Base-by-base conservation (phyloP, 805 yeast genomes). In the Wickerhamiella allomyrinae region DNA sequence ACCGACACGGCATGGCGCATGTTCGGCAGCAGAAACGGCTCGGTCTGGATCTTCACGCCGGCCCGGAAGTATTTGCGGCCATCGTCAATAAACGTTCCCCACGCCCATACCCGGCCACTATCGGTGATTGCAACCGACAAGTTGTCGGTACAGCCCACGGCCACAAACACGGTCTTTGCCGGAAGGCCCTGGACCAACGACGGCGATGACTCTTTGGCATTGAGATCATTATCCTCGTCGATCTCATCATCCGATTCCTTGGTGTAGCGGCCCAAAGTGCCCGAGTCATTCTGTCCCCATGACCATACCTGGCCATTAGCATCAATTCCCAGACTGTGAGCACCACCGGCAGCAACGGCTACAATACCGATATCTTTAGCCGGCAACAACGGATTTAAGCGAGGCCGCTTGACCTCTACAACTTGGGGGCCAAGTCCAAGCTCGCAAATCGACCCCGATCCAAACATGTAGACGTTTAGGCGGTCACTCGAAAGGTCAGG, bases 401-500 rank as follows among this genome's bases (percentile, higher is more conserved):
- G 73, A 14, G 99, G 99, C 57, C 99, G 76, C 57, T 91, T 91
- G 17, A 91, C 95, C 59, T 87, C 95, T 46, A 86, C 85, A 29
- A 85, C 89, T 50, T 72, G 79, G 8, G 97, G 97, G 1, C 98
- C 99, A n/a, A 91, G 67, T 1, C 99, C 99, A 22, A 91, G 69
- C 59, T 91, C 98, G 66, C 96, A 86, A 91, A 91, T 89, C 0
- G 94, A 78, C 2, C 98, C 98, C 1, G 93, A 74, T 33, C 99
- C 99, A 81, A 94, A 91, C 29, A 84, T 93, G 57, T 82, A 89
- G 2, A 91, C 68, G 55, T 86, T 91, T 41, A 89, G 63, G 2
- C 31, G 44, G 23, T 43, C 38, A 7, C 17, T 21, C 10, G 45
- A 23, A 10, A 46, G 44, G 7, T 17, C 19, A 21, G 53, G 52